Base-by-base conservation (phyloP, 345 rosid genomes). In the Hirschfeldia incana region DNA sequence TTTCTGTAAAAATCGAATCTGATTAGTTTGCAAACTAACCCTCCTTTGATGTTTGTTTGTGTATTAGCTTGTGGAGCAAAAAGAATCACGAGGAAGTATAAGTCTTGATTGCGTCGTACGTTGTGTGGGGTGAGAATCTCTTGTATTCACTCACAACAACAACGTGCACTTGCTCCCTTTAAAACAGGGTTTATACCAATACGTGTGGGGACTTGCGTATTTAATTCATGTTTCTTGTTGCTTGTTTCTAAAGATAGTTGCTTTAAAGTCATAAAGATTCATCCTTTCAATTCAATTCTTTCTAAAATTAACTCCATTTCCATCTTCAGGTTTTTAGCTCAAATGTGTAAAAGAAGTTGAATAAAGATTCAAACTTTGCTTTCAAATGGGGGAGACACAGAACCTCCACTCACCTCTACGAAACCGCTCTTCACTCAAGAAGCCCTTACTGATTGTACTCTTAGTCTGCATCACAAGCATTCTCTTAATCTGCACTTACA, bases 391-490 rank as follows among this genome's bases (percentile, higher is more conserved):
- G 49, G 97, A 90, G 79, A 73, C 88, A 81, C 94, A 87, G 79
- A 83, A 86, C 77, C 85, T 93, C 70, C 85, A 89, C 10, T 90
- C 84, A 44, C 67, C 78, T 84, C 69, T 69, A 33, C 93, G 99
- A 60, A 87, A 85, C 69, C 88, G 97, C 13, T 79, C 91, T 79
- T 88, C 89, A 34, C 64, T 86, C 74, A 96, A 82, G 97, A 89
- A 92, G 84, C 97, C 98, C 0, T 69, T 89, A 16, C 84, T 95
- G 94, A 84, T 90, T 73, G 88, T 93, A 68, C 83, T 86, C 27
- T 82, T 92, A 82, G 88, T 96, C 73, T 91, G 91, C 8, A 76
- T 92, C 77, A 89, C 92, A 74, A 88, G 92, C 83, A 68, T 92
- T 81, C 82, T 96, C 77, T 84, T 96, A 69, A 85, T 93, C 32